Evolutionary conservation across 169 alveolate genomes (phyloP), one percentile per base, ranked within the genome.

Genomic region (Eimeria sp.): DNA sequence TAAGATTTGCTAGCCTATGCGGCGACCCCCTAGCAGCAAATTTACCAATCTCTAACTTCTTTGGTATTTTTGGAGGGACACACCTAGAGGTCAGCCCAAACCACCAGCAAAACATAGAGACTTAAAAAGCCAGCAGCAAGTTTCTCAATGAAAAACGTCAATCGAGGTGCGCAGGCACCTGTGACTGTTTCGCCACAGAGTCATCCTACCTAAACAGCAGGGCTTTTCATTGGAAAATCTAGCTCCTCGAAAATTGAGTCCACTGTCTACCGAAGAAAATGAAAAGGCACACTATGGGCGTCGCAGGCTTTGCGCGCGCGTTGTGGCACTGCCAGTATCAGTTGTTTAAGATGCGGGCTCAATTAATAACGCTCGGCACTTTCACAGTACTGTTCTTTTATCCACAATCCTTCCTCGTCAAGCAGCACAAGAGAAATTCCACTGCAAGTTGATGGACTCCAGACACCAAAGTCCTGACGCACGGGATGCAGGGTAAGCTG

Each of bases 41-140:
- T 11, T 14, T 1, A 54, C 61, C 61, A 54, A 54, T 1, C 6
- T 54, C 61, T 2, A 54, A 14, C 61, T 54, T 11, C 10, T 54
- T 10, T 30, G n/a, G 93, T 61, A 82, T 25, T 27, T 25, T 22
- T 63, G 65, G 80, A 40, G 45, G 80, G 27, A 16, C 82, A 86
- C 58, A 58, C 34, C 43, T 61, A 43, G 87, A 43, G 72, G 76
- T 40, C 18, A 34, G 87, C 30, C 90, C n/a, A 34, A 22, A 34
- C 67, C 30, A 82, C 45, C 30, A 75, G 51, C 72, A 51, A 22
- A 30, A 75, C 90, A n/a, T 49, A 61, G 90, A 82, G 63, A 82
- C 25, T 18, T 82, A 5, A 82, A 82, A 57, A 51, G 90, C 13
- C 73, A 82, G 72, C 90, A 54, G 2, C 54, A 40, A 82, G 22